Percentiles rank a stretch among this genome's conserved stretches.
phyloP scores from a whole-genome alignment of 1,139 yeast genomes.

The Chernovozyma aurita region DNA sequence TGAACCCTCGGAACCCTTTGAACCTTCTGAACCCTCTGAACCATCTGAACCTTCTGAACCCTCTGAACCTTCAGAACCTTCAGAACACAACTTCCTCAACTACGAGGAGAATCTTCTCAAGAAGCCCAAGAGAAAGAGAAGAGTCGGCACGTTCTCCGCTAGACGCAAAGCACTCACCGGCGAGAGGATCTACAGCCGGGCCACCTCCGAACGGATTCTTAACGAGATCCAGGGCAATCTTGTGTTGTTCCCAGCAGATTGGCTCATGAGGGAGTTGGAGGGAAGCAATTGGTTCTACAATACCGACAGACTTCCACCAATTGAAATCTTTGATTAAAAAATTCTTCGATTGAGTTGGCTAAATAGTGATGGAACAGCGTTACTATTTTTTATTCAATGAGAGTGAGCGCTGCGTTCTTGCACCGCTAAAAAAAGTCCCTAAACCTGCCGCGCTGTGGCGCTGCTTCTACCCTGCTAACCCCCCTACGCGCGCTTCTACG shows the following conservation, averaged over 20 bases:
- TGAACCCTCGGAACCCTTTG: no score
- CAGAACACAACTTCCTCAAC: no score
- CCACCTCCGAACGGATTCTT: constrained; percentile 71
- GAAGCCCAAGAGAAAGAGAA: constrained; percentile 16
- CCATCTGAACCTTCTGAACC: no score
- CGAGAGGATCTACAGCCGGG: constrained; percentile 63
- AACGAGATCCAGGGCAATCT: constrained; percentile 81
- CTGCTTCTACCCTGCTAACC: no score
- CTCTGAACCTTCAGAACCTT: no score
- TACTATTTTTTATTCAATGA: no score
- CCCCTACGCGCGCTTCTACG: no score
- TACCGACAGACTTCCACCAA: constrained; percentile 90
- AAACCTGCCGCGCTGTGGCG: no score
- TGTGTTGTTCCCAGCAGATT: constrained; percentile 85
- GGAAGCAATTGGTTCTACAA: constrained; percentile 93
- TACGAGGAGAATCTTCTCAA: background rate
- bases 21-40: no score
- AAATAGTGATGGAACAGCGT: background rate
- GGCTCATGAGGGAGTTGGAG: constrained; percentile 85
- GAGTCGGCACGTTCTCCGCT: constrained; percentile 33
- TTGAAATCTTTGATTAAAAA: constrained; percentile 83
- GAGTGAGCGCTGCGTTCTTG: background rate
- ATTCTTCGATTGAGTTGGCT: no score
- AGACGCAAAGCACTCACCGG: constrained; percentile 42
- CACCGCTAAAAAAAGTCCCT: no score